Percentiles rank a stretch among this genome's conserved stretches.
These are phyloP conservation scores for Macrophomina pseudophaseolina DNA, from an alignment of 2,329 filamentous ascomycete species.

Conservation along the genomic window DNA sequence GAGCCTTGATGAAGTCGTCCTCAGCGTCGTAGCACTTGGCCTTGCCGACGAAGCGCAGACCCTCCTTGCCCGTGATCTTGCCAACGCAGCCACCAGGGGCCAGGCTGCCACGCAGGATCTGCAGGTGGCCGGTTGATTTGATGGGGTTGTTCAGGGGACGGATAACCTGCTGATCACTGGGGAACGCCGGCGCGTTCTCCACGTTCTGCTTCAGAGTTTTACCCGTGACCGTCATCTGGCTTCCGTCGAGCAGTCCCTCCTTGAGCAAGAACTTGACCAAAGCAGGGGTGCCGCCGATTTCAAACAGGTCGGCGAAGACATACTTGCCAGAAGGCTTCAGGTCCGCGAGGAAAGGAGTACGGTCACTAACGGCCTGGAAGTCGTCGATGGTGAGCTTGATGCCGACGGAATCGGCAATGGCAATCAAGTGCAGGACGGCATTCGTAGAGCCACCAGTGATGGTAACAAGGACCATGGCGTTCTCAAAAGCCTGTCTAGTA, in stretches of 20 bases:
- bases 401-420: constrained; percentile 56
- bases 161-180: constrained; percentile 72
- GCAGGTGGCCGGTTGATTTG: constrained; percentile 73
- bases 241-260: constrained; percentile 56
- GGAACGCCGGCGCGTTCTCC: constrained; percentile 66
- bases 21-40: constrained; percentile 74
- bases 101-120: constrained; percentile 72
- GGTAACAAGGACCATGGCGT: constrained; percentile 58
- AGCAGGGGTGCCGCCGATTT: constrained; percentile 56
- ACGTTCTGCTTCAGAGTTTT: constrained; percentile 57
- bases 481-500: constrained; percentile 55
- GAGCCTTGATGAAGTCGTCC: constrained; percentile 69
- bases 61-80: constrained; percentile 80
- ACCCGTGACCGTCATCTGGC: constrained; percentile 56
- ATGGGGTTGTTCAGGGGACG: constrained; percentile 71
- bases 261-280: constrained; percentile 57
- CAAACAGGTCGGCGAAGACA: constrained; percentile 64
- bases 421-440: constrained; percentile 57
- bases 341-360: constrained; percentile 57
- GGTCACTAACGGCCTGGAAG: constrained; percentile 57
- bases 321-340: constrained; percentile 60
- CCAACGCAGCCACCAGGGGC: constrained; percentile 73
- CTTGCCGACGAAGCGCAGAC: constrained; percentile 69
- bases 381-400: constrained; percentile 58
- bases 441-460: constrained; percentile 58